Percentiles rank a stretch among this genome's conserved stretches.
Conservation (phyloP, 2,329 filamentous ascomycete genomes). For the Penicillium sp. region DNA sequence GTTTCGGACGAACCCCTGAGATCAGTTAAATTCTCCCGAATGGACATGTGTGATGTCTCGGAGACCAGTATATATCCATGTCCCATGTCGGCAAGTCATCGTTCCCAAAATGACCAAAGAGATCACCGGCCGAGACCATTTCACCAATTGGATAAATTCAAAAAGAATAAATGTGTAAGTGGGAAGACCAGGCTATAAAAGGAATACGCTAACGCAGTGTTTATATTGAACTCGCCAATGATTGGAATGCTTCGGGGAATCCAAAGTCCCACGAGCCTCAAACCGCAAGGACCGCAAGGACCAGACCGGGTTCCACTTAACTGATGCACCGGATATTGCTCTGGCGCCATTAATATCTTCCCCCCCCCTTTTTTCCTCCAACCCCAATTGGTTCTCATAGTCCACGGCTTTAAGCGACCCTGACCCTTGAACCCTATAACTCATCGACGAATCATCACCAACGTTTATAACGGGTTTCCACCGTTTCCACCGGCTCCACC, state of each 20-base stretch:
- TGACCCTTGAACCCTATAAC: slow-evolving; percentile 26
- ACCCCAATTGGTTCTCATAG: slow-evolving; percentile 9
- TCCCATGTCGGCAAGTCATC: slow-evolving; percentile 5
- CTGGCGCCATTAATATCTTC: slow-evolving; percentile 11
- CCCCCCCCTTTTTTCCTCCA: neutral
- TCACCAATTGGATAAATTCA: slow-evolving; percentile 2
- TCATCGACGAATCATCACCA: slow-evolving; percentile 17
- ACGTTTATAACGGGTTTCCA: neutral
- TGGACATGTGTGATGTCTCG: slow-evolving; percentile 1
- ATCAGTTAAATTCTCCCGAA: neutral
- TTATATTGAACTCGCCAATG: slow-evolving; percentile 8
- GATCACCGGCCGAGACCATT: neutral
- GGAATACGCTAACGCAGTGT: slow-evolving; percentile 2
- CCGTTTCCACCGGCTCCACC: slow-evolving; percentile 8
- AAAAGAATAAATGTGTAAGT: neutral
- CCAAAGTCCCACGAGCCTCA: slow-evolving; percentile 2
- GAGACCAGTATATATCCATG: neutral
- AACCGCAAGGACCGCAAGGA: neutral
- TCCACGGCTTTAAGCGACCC: slow-evolving; percentile 19
- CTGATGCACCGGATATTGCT: slow-evolving; percentile 30
- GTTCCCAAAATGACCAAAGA: neutral
- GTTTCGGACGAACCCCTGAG: slow-evolving; percentile 2
- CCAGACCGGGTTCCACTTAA: slow-evolving; percentile 23
- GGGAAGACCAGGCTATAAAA: neutral
- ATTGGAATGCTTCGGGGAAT: neutral